Evolutionary conservation across 2,329 filamentous ascomycete species (phyloP).

Genomic region (Chaetomium sp.): DNA sequence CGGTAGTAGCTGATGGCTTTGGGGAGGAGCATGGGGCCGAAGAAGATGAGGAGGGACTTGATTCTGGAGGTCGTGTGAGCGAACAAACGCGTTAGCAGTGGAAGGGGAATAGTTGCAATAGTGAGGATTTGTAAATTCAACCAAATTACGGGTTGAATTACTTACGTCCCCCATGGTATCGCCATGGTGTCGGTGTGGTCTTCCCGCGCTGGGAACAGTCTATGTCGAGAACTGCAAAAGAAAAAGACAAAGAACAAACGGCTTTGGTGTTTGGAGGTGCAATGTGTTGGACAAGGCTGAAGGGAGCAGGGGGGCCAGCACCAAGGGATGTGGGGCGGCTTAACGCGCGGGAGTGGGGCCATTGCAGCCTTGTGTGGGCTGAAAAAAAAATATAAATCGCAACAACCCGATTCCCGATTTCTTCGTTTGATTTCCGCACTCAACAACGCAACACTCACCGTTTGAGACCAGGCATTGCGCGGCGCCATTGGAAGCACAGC

Average conservation of each 20-base stretch:
- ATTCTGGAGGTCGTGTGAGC: slow-evolving; percentile 32
- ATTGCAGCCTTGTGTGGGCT: slow-evolving; percentile 7
- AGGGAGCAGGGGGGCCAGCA: background rate
- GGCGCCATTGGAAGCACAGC: no score
- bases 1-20: slow-evolving; percentile 60
- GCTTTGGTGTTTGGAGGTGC: slow-evolving; percentile 8
- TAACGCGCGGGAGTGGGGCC: background rate
- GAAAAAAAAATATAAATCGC: slow-evolving; percentile 20
- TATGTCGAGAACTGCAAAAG: background rate
- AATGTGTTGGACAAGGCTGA: slow-evolving; percentile 20
- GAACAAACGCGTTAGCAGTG: background rate
- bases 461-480: background rate
- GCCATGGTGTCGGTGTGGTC: slow-evolving; percentile 17
- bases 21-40: slow-evolving; percentile 67
- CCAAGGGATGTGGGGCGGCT: background rate
- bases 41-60: slow-evolving; percentile 51
- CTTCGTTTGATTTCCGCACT: no score
- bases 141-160: slow-evolving; percentile 10
- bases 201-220: slow-evolving; percentile 4
- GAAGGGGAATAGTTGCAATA: no score
- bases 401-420: slow-evolving; percentile 2
- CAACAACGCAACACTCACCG: background rate
- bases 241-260: background rate
- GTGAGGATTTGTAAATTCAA: no score
- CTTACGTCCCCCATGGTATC: slow-evolving; percentile 45